Percentiles rank a stretch among this genome's conserved stretches.
phyloP scores from a whole-genome alignment of 768 basidiomycete genomes.

The Cyathus striatus region DNA sequence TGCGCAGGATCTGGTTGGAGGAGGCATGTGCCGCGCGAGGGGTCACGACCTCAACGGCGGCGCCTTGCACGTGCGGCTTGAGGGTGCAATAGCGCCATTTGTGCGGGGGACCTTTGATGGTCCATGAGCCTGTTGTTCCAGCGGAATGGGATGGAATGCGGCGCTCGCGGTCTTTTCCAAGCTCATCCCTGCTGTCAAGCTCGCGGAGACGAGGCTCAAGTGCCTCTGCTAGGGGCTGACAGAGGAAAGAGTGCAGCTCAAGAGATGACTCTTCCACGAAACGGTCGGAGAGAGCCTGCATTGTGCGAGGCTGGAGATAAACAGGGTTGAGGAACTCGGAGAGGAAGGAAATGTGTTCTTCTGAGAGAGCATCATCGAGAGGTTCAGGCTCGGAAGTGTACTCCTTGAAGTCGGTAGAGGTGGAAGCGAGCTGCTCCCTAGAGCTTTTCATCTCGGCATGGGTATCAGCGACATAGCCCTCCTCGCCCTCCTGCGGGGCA shows the following conservation, averaged over 20 bases:
- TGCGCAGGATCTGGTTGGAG: slow-evolving; percentile 56
- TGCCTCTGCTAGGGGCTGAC: slow-evolving; percentile 55
- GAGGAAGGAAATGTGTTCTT: slow-evolving; percentile 66
- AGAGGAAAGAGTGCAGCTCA: slow-evolving; percentile 84
- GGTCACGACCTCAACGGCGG: slow-evolving; percentile 38
- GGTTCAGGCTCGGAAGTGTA: slow-evolving; percentile 47
- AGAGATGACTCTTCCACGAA: slow-evolving; percentile 87
- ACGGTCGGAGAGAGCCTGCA: slow-evolving; percentile 71
- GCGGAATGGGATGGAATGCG: slow-evolving; percentile 64
- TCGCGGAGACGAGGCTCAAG: slow-evolving; percentile 64
- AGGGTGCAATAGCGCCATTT: slow-evolving; percentile 91
- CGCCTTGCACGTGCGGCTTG: slow-evolving; percentile 26
- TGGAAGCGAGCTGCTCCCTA: slow-evolving; percentile 83
- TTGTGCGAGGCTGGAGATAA: slow-evolving; percentile 79
- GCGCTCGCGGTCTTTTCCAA: slow-evolving; percentile 45
- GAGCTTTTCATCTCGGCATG: slow-evolving; percentile 63
- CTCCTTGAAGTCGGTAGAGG: slow-evolving; percentile 52
- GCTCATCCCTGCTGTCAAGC: slow-evolving; percentile 59
- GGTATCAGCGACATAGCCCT: slow-evolving; percentile 65
- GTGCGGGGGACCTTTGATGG: slow-evolving; percentile 82
- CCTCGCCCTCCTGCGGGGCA: slow-evolving; percentile 84
- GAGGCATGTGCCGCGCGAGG: slow-evolving; percentile 48
- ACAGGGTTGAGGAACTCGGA: slow-evolving; percentile 83
- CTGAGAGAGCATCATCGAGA: slow-evolving; percentile 48
- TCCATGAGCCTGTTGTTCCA: slow-evolving; percentile 59